These are phyloP conservation scores for Kwoniella shandongensis DNA, from an alignment of 768 basidiomycete genomes.

Conservation along the genomic window DNA sequence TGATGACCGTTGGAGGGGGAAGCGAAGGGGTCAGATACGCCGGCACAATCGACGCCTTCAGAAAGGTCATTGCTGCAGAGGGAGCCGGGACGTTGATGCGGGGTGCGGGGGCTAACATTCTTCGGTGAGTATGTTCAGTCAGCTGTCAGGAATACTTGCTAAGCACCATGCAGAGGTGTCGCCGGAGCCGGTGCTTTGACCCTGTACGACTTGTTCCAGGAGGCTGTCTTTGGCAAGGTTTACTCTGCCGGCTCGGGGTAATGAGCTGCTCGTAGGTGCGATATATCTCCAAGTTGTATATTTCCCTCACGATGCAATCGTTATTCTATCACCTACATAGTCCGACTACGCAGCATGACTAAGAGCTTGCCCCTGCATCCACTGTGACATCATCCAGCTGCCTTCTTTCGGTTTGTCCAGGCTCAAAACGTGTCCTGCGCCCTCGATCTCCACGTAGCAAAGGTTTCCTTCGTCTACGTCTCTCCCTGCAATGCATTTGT, in stretches of 20 bases:
- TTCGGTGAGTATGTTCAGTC: background rate
- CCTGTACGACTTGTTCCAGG: slow-evolving; percentile 21
- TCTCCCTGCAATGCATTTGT: background rate
- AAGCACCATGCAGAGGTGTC: background rate
- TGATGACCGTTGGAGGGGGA: slow-evolving; percentile 57
- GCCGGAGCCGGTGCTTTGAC: slow-evolving; percentile 21
- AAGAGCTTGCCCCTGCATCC: background rate
- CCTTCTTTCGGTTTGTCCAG: background rate
- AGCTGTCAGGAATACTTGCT: background rate
- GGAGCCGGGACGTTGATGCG: slow-evolving; percentile 54
- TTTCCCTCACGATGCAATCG: too few species aligned
- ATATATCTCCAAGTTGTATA: too few species aligned
- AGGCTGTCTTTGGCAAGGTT: slow-evolving; percentile 16
- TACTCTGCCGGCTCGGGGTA: slow-evolving; percentile 20
- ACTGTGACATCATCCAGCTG: background rate
- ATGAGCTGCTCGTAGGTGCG: background rate
- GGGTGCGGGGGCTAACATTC: slow-evolving; percentile 30
- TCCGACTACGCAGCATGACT: too few species aligned
- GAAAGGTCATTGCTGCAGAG: slow-evolving; percentile 57
- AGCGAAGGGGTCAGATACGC: slow-evolving; percentile 55
- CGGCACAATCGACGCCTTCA: slow-evolving; percentile 55
- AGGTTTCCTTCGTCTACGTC: background rate
- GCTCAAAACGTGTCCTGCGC: background rate
- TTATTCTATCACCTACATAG: too few species aligned
- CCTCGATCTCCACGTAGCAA: slow-evolving; percentile 3